Percentiles rank a stretch among this genome's conserved stretches.
Evolutionary conservation across 2,329 filamentous ascomycete species (phyloP).

Genomic region (Verticillium isaacii): DNA sequence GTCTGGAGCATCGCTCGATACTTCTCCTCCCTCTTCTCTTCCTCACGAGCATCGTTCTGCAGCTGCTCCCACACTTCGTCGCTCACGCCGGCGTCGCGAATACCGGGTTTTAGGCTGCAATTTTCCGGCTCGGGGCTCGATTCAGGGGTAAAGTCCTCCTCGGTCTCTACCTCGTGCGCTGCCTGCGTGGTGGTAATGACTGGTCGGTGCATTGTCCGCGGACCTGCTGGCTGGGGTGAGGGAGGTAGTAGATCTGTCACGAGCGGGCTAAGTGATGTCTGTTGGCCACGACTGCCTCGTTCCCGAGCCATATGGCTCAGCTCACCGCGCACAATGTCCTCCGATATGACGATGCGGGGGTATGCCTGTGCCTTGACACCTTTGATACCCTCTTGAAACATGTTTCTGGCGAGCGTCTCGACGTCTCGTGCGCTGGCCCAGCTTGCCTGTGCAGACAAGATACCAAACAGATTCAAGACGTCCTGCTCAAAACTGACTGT

Average conservation of each 20-base stretch:
- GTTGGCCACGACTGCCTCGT: constrained; percentile 3
- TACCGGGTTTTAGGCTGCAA: background rate
- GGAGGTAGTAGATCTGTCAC: background rate
- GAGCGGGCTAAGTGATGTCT: background rate
- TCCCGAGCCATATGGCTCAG: constrained; percentile 19
- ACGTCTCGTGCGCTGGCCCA: constrained; percentile 65
- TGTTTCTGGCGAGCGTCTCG: constrained; percentile 42
- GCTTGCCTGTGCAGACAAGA: constrained; percentile 34
- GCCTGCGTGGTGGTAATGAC: background rate
- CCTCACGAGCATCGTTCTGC: constrained; percentile 39
- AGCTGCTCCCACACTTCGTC: constrained; percentile 60
- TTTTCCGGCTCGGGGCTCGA: background rate
- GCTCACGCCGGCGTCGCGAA: constrained; percentile 52
- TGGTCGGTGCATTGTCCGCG: background rate
- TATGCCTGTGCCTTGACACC: constrained; percentile 2
- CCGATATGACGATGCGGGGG: constrained; percentile 12
- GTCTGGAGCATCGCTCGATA: constrained; percentile 26
- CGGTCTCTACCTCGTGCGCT: background rate
- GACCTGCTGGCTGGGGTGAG: background rate
- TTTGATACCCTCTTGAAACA: constrained; percentile 38
- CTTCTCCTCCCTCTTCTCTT: constrained; percentile 30
- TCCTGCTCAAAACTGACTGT: constrained; percentile 10
- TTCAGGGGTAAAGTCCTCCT: background rate
- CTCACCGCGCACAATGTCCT: constrained; percentile 9
- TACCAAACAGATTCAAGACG: constrained; percentile 28